Evolutionary conservation across 495 filamentous ascomycete species (phyloP), one percentile per base, ranked within the genome.

Genomic region (Opeltia flavorubescens): DNA sequence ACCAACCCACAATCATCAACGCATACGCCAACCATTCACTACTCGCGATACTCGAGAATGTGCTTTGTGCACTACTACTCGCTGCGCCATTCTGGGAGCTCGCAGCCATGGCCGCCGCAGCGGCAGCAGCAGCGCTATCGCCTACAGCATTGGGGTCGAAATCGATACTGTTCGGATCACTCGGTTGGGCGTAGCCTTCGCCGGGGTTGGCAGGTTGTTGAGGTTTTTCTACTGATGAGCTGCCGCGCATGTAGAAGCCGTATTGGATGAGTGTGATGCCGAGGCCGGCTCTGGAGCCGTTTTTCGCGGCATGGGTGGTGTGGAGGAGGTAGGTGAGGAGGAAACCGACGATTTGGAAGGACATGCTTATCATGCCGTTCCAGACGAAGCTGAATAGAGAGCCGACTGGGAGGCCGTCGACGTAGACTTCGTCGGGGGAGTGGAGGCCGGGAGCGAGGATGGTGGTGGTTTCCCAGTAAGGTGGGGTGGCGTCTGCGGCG

Each of bases 281-380:
- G 50, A 98, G 79, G 34, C 91, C 91, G 41, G 89, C 88, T 59
- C 84, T 79, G 43, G 88, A 94, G 40, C 91, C 91, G 58, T 98
- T 94, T 68, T 96, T 96, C 49, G 91, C 93, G 12, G 91, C 91
- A 62, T 98, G 91, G 8, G 88, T 94, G 33, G 91, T 95, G 69
- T 96, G 93, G 2, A 98, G 75, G 52, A 98, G 85, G 62, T 96
- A 96, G 28, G 93, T 96, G 56, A 98, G 80, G 20, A 98, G 78
- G 71, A 98, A 98, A 36, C 93, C 91, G 62, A 95, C 84, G 47
- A 95, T 73, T 57, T 91, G 84, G 72, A 98, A 95, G n/a, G 86
- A 91, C 81, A 93, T 86, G 42, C 85, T 89, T 54, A 98, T 95
- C 82, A 96, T 89, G 61, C 78, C 89, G 63, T 98, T 98, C 93